These are phyloP conservation scores for Peniophora sp. DNA, from an alignment of 1,284 basidiomycete species.

Conservation along the genomic window DNA sequence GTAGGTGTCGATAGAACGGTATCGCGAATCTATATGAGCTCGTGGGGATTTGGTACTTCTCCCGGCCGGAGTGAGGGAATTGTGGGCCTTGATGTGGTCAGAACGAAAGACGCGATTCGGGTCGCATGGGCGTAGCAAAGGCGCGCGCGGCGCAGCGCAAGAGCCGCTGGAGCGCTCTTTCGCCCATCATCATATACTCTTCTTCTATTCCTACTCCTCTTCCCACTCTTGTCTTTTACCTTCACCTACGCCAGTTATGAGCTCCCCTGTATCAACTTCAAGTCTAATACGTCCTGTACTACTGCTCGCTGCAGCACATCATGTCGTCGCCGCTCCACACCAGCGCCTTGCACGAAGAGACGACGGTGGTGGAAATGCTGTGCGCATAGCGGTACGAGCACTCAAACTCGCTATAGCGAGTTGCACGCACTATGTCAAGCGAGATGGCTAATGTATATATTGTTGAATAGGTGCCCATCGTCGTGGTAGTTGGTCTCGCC, in stretches of 20 bases:
- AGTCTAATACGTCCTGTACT: neutral
- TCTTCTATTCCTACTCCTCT: neutral
- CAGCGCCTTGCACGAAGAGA: neutral
- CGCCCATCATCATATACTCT: neutral
- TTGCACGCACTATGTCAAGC: neutral
- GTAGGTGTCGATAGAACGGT: no score
- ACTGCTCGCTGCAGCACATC: neutral
- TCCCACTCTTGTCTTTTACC: slow-evolving; percentile 1
- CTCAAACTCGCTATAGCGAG: no score
- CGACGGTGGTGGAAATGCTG: neutral
- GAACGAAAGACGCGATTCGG: no score
- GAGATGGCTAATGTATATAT: neutral
- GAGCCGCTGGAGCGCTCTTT: no score
- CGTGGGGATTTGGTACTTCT: no score
- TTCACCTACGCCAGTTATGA: neutral
- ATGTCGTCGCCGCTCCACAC: neutral
- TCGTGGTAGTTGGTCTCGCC: slow-evolving; percentile 17
- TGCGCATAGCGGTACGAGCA: slow-evolving; percentile 4
- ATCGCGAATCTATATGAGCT: no score
- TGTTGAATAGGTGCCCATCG: slow-evolving; percentile 18
- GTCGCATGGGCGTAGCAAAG: no score
- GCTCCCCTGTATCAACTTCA: neutral
- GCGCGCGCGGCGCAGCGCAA: no score
- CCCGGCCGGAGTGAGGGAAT: no score
- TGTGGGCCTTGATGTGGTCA: no score